Conservation (phyloP, 2,329 filamentous ascomycete species). For the Escovopsis sp. region DNA sequence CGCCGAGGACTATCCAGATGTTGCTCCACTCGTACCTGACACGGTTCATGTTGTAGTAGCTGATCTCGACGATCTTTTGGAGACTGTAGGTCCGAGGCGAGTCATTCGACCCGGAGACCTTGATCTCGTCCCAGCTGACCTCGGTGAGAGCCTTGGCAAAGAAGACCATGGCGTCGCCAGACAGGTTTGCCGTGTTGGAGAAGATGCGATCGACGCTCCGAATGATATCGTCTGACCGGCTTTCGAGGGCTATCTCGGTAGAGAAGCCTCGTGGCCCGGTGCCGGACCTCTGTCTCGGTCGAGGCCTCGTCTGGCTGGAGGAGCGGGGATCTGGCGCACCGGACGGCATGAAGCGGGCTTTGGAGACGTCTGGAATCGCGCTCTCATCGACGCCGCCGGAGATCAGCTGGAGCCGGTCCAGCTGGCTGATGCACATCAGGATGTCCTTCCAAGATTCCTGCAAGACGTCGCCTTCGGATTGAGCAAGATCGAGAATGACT, state of each 20-base stretch:
- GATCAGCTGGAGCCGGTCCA: conserved; percentile 89
- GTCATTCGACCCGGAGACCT: conserved; percentile 89
- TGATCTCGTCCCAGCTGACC: conserved; percentile 98
- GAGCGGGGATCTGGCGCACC: conserved; percentile 45
- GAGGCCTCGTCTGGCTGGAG: conserved; percentile 45
- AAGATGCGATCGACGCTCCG: conserved; percentile 92
- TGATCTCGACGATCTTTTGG: conserved; percentile 97
- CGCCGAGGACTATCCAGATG: conserved; percentile 94
- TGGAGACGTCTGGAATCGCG: conserved; percentile 79
- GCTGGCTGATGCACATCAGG: conserved; percentile 85
- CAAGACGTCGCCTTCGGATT: conserved; percentile 81
- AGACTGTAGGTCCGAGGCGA: conserved; percentile 92
- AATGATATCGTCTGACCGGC: conserved; percentile 82
- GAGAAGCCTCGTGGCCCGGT: conserved; percentile 51
- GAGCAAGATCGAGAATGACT: conserved; percentile 77
- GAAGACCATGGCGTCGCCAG: conserved; percentile 86
- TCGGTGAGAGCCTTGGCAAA: conserved; percentile 87
- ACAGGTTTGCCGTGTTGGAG: conserved; percentile 85
- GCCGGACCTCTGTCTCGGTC: conserved; percentile 34
- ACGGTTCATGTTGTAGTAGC: conserved; percentile 98
- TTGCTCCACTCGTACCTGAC: conserved; percentile 97
- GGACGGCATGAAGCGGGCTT: conserved; percentile 54
- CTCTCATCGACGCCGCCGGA: conserved; percentile 90
- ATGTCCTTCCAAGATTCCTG: conserved; percentile 92
- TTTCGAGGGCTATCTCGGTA: conserved; percentile 77